Base-by-base conservation (phyloP, 371 early-diverging fungal species). In the Rhizopus microsporus region DNA sequence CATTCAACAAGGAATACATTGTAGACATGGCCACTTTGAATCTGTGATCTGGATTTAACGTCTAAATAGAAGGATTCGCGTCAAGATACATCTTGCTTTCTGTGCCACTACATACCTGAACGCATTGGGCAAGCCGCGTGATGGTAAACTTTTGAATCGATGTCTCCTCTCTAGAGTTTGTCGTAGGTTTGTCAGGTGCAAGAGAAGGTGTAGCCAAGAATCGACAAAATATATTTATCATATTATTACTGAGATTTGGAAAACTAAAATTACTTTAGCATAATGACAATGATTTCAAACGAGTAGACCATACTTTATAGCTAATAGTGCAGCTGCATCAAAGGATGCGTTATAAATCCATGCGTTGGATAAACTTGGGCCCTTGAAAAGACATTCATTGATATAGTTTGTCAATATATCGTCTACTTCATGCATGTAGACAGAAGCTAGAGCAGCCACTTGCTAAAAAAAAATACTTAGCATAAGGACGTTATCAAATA, bases 141-240 rank as follows among this genome's bases (percentile, higher is more conserved):
- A 84, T 81, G 9, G 86, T 82, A 71, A 73, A 80, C 12, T 78
- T 63, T 47, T 82, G 83, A 12, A 87, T 75, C 5, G 65, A 69
- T 2, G 61, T 55, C 4, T 58, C 38, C 0, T 69, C 62, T 2
- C 64, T 48, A 2, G 62, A 69, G 10, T 53, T 34, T 38, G 60
- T 59, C 4, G 70, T 68, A 23, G 64, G 53, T 13, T 73, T 49
- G 5, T 83, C 80, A 57, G 87, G 87, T 16, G 83, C 75, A 16
- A 76, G 68, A 7, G 87, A 86, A n/a, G 90, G 81, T 0, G 83
- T 83, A 6, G 78, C 78, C 48, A 88, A 63, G 54, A 87, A 88
- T 15, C 83, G 79, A 13, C 81, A 81, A 12, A 88, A 68, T 0
- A 74, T 63, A 12, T 80, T 74, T n/a, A 68, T 74, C 77, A 86